Evolutionary conservation across 2,329 filamentous ascomycete species (phyloP).

Genomic region (Elsinoe arachidis): DNA sequence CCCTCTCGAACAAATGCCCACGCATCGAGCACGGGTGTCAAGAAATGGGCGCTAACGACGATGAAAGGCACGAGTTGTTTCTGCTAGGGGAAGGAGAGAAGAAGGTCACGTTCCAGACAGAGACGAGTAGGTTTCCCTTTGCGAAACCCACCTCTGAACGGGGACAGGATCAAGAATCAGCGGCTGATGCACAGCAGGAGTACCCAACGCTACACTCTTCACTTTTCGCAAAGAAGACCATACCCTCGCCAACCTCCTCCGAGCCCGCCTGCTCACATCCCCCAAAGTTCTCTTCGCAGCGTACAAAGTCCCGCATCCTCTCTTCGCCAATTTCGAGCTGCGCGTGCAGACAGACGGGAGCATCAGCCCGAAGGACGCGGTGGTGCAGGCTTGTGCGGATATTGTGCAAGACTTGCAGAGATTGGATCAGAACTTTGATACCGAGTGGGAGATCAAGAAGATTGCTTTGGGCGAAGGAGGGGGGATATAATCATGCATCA

Average conservation of each 20-base stretch:
- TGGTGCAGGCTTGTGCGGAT: conserved; percentile 71
- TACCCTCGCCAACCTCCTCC: conserved; percentile 83
- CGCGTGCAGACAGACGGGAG: conserved; percentile 87
- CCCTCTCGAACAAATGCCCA: conserved; percentile 9
- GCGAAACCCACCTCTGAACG: not conserved
- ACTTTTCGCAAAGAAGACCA: conserved; percentile 95
- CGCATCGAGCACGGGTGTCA: conserved; percentile 2
- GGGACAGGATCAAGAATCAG: no score
- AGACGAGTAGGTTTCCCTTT: conserved; percentile 61
- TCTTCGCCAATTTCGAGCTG: conserved; percentile 51
- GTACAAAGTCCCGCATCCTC: conserved; percentile 59
- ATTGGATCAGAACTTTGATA: conserved; percentile 79
- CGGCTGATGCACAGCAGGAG: conserved; percentile 46
- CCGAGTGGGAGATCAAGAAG: conserved; percentile 82
- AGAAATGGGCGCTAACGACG: conserved; percentile 22
- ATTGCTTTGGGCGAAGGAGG: conserved; percentile 44
- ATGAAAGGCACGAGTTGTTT: conserved; percentile 80
- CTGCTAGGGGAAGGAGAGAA: conserved; percentile 80
- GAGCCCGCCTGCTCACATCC: conserved; percentile 75
- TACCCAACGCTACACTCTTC: conserved; percentile 92
- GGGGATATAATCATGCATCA: not conserved
- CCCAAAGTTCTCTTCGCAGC: conserved; percentile 80
- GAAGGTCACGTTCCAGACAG: conserved; percentile 81
- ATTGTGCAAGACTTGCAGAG: conserved; percentile 73
- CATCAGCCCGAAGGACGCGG: conserved; percentile 79